These are phyloP conservation scores for Pseudopediastrum boryanum DNA, from an alignment of 139 green algal genomes.

Conservation along the genomic window DNA sequence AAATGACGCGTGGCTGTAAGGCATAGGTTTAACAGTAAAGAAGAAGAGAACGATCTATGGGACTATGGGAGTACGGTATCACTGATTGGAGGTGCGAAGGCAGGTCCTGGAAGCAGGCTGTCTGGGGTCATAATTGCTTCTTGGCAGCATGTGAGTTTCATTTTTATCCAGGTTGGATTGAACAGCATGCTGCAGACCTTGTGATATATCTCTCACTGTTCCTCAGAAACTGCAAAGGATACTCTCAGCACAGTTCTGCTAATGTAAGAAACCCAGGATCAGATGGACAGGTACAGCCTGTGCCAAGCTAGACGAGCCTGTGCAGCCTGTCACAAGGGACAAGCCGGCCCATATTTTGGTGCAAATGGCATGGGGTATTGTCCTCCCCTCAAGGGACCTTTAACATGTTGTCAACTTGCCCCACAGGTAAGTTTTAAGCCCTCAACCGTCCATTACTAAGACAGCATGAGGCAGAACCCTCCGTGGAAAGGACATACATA, in stretches of 20 bases:
- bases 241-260: too few relatives aligned
- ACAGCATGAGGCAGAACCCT: background rate
- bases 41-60: background rate
- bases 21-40: background rate
- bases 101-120: background rate
- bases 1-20: too few relatives aligned
- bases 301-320: too few relatives aligned
- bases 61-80: background rate
- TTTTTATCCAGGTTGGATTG: too few relatives aligned
- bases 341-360: background rate
- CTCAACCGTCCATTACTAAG: background rate
- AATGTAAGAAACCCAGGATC: too few relatives aligned
- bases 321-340: too few relatives aligned
- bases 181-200: too few relatives aligned
- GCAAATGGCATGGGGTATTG: background rate
- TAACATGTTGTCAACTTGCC: background rate
- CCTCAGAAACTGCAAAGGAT: too few relatives aligned
- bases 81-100: background rate
- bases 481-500: background rate
- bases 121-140: too few relatives aligned
- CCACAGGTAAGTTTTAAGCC: background rate
- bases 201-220: too few relatives aligned
- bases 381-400: background rate
- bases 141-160: background rate
- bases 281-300: too few relatives aligned